Conservation (phyloP, 2,329 filamentous ascomycete species). For the Talaromyces piceae region DNA sequence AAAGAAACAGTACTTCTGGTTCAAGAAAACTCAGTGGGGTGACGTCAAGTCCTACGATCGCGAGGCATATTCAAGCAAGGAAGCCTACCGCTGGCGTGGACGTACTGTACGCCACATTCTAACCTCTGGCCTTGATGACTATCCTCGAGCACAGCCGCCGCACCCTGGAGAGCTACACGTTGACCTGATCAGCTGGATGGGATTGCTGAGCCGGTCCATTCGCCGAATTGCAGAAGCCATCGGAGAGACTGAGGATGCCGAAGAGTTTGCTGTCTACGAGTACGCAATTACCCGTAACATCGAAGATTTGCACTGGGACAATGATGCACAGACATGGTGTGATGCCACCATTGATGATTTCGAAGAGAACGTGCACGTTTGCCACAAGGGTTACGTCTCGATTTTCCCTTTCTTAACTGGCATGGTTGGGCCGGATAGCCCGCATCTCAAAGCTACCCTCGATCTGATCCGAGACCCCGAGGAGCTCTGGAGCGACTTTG, state of each 20-base stretch:
- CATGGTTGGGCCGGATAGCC: constrained; percentile 64
- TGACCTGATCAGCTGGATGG: constrained; percentile 93
- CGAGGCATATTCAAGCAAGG: constrained; percentile 77
- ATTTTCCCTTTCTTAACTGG: constrained; percentile 88
- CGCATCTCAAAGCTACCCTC: constrained; percentile 65
- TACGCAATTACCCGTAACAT: constrained; percentile 77
- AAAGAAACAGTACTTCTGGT: constrained; percentile 88
- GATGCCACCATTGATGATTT: constrained; percentile 93
- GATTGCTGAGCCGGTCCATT: constrained; percentile 87
- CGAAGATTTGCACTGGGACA: constrained; percentile 87
- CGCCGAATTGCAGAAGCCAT: constrained; percentile 69
- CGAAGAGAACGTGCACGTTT: constrained; percentile 82
- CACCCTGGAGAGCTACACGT: constrained; percentile 94
- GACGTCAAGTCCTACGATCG: constrained; percentile 89
- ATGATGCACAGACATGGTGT: constrained; percentile 74
- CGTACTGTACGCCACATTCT: constrained; percentile 79
- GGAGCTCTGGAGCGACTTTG: constrained; percentile 82
- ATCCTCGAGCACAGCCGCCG: constrained; percentile 85
- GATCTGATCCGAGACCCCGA: constrained; percentile 72
- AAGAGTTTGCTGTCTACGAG: constrained; percentile 63
- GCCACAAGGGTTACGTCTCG: constrained; percentile 94
- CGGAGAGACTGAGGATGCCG: constrained; percentile 67
- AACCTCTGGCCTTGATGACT: constrained; percentile 92
- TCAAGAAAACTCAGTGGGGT: constrained; percentile 81
- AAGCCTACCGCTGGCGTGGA: constrained; percentile 92